Base-by-base conservation (phyloP, 1,284 basidiomycete species). In the Ustilago trichophora region DNA sequence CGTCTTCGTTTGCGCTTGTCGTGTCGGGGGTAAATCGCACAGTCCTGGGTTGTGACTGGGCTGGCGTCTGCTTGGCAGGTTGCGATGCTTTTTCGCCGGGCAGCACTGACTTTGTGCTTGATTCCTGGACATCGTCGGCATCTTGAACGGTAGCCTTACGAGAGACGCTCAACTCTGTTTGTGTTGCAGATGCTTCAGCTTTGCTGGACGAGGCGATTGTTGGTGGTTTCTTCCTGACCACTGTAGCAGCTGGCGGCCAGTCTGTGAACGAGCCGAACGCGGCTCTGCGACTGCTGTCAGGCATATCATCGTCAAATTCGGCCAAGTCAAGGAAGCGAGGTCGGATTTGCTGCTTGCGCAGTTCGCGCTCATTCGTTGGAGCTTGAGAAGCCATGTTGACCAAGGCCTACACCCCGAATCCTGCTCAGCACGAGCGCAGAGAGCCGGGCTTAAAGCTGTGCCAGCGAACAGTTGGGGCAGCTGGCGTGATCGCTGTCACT, bases 241-340 rank as follows among this genome's bases (percentile, higher is more conserved):
- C 73, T 1, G 41, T 56, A 0, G 76, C 76, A 12, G 76, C 76
- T 34, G 76, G 57, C 1, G 76, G 76, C 76, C 76, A 77, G 16
- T 72, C 22, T 15, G 52, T 45, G 52, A 72, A 57, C 6, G 60
- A 58, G 27, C 33, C 60, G 4, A 40, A 31, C 5, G 67, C 59
- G 3, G 64, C 64, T 42, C 50, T 49, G 12, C 56, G 49, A 41
- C 54, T 45, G 29, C 42, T 41, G 2, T 33, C 42, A 4, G 33
- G 21, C 10, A 56, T 7, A 13, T 58, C 51, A 31, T 70, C 66
- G 27, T 73, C 69, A 21, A 72, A 60, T 27, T 72, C 72, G 6
- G 63, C 62, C 22, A 76, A 47, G 37, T 74, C 75, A 36, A 70
- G 36, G 25, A 60, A 63, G 22, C 75, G 66, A 24, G 75, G 75